Evolutionary conservation across 306 rosid genomes (phyloP).

Genomic region (Vigna mungo): DNA sequence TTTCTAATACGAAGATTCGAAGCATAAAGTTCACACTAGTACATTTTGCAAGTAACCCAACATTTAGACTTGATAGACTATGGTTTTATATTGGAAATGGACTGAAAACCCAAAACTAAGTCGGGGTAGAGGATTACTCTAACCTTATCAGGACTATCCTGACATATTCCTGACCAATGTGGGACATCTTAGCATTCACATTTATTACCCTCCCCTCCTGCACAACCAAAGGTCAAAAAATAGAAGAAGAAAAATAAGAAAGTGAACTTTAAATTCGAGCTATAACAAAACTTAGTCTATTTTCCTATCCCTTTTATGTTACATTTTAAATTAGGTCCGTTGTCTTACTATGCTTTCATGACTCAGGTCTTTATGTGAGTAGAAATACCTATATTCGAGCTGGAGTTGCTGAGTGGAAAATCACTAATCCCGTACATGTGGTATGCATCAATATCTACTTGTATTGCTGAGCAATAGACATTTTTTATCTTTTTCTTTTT

Average conservation of each 20-base stretch:
- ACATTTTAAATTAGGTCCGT: slow-evolving; percentile 14
- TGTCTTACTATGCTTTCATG: slow-evolving; percentile 42
- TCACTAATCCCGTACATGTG: slow-evolving; percentile 90
- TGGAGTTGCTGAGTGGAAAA: slow-evolving; percentile 94
- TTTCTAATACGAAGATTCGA: neutral
- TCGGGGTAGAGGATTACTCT: neutral
- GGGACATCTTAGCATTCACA: neutral
- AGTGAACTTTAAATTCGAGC: slow-evolving; percentile 6
- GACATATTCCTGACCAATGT: neutral
- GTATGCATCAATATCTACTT: slow-evolving; percentile 54
- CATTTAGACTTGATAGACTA: neutral
- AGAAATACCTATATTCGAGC: slow-evolving; percentile 94
- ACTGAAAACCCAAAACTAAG: neutral
- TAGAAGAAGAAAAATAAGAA: neutral
- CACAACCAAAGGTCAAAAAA: neutral
- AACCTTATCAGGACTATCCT: neutral
- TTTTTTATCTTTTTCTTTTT: neutral
- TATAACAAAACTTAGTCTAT: slow-evolving; percentile 10
- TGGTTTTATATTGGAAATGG: neutral
- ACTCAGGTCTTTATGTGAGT: slow-evolving; percentile 88
- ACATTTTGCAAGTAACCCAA: neutral
- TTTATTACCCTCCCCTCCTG: slow-evolving; percentile 14
- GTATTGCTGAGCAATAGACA: slow-evolving; percentile 5
- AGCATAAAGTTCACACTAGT: neutral
- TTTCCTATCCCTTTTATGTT: slow-evolving; percentile 14